Evolutionary conservation across 2,329 filamentous ascomycete genomes (phyloP), one percentile per base, ranked within the genome.

Genomic region (Pseudogymnoascus sp.): DNA sequence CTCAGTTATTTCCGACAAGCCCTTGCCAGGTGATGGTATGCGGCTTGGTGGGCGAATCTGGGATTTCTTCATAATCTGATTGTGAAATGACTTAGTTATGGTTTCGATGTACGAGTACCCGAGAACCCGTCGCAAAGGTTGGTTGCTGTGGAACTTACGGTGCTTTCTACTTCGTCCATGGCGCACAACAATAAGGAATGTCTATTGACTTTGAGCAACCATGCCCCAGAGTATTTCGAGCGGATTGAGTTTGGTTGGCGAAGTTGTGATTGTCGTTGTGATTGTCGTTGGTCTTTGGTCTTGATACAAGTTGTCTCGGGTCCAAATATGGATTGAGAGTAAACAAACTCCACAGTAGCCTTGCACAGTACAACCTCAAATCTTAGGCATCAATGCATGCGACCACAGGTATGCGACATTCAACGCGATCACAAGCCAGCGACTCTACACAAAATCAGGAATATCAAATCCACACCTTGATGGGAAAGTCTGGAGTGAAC

Each of bases 1-100:
- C 6, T 86, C 82, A 69, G 77, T 80, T 67, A 84, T 81, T 69
- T 87, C 84, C 8, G 78, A 73, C 14, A 87, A 77, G 3, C 76
- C 75, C 63, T 69, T 70, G 40, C 62, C 68, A 56, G 72, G 74
- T 34, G 71, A 71, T 16, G 67, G 66, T 14, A 72, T 69, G 46
- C 66, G 65, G 62, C 62, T 68, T 46, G 71, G 70, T 62, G 63
- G 69, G 31, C 65, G 70, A 18, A 70, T 34, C 61, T 71, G 69
- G 16, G 72, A 73, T 60, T 60, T 63, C 60, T 68, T 69, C 64
- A 67, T 67, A 64, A 65, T 67, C 70, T 72, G 60, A n/a, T 38
- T 16, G 18, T 23, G 36, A 31, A 37, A 38, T 46, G 49, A 16
- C n/a, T 63, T 59, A 63, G 62, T 46, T 49, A 56, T 62, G 8